Percentiles rank a stretch among this genome's conserved stretches.
These are phyloP conservation scores for Cucurbita pepo DNA, from an alignment of 306 rosid species.

Conservation along the genomic window DNA sequence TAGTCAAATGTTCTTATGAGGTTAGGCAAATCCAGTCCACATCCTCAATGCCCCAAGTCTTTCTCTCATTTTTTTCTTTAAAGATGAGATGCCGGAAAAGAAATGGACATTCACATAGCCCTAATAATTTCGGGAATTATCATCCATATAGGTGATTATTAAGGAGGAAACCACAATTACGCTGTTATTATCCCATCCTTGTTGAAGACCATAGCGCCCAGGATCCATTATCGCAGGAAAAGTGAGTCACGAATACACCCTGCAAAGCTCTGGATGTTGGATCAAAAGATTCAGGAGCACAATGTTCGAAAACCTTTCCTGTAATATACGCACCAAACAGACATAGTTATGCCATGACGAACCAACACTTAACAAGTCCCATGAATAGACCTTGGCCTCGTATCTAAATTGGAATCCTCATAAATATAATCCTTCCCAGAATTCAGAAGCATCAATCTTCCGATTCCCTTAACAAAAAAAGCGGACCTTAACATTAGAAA, in stretches of 20 bases:
- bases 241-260: conserved; percentile 16
- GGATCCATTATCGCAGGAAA: conserved; percentile 83
- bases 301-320: conserved; percentile 57
- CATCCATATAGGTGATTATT: conserved; percentile 92
- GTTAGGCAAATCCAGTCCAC: conserved; percentile 99
- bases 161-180: conserved; percentile 99
- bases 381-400: conserved; percentile 34
- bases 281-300: conserved; percentile 34
- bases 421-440: conserved; percentile 27
- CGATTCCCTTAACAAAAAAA: conserved; percentile 2
- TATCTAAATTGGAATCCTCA: conserved; percentile 28
- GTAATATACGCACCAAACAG: conserved; percentile 69
- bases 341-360: conserved; percentile 61
- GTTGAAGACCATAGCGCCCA: conserved; percentile 88
- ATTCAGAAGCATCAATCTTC: conserved; percentile 24
- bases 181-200: conserved; percentile 99
- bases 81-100: conserved; percentile 50
- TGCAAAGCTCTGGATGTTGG: conserved; percentile 20
- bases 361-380: conserved; percentile 56
- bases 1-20: conserved; percentile 66
- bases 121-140: conserved; percentile 79
- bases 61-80: conserved; percentile 57
- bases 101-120: conserved; percentile 61
- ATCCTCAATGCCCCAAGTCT: conserved; percentile 92
- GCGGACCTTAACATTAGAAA: conserved; percentile 2